Evolutionary conservation across 768 basidiomycete species (phyloP).

Genomic region (Xanthoconium stramineum): DNA sequence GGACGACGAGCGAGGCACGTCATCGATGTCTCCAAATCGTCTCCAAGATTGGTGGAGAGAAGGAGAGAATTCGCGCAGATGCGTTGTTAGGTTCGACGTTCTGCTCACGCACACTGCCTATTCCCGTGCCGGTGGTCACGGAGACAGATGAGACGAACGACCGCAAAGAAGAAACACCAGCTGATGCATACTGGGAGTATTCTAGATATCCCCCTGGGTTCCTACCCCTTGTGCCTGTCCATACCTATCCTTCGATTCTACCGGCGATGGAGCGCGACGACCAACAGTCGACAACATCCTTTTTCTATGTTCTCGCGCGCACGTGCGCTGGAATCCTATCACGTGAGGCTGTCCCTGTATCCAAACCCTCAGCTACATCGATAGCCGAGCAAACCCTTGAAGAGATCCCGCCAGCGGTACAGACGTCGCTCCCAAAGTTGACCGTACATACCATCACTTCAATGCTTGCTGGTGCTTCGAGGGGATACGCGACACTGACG

Average conservation of each 20-base stretch:
- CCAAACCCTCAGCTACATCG: background rate
- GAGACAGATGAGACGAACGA: background rate
- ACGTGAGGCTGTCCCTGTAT: slow-evolving; percentile 32
- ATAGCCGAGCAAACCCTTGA: slow-evolving; percentile 6
- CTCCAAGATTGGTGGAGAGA: slow-evolving; percentile 70
- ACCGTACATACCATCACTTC: slow-evolving; percentile 79
- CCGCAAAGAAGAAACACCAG: slow-evolving; percentile 12
- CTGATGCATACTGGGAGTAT: slow-evolving; percentile 55
- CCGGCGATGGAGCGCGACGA: slow-evolving; percentile 1
- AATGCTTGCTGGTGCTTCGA: slow-evolving; percentile 61
- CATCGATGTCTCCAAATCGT: slow-evolving; percentile 75
- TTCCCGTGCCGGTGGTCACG: slow-evolving; percentile 1
- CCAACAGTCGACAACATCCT: slow-evolving; percentile 16
- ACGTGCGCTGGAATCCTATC: slow-evolving; percentile 57
- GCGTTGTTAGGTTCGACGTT: slow-evolving; percentile 49
- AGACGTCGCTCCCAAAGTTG: slow-evolving; percentile 54
- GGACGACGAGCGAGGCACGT: slow-evolving; percentile 77
- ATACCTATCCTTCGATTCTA: slow-evolving; percentile 40
- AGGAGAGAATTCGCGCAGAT: slow-evolving; percentile 60
- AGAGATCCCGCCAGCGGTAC: slow-evolving; percentile 51
- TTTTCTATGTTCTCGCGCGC: slow-evolving; percentile 46
- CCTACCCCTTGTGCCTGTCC: slow-evolving; percentile 58
- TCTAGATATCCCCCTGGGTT: slow-evolving; percentile 56
- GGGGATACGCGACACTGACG: slow-evolving; percentile 84
- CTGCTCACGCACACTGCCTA: slow-evolving; percentile 6